Percentiles rank a stretch among this genome's conserved stretches.
Conservation (phyloP, 768 basidiomycete species). For the Naganishia onofrii region DNA sequence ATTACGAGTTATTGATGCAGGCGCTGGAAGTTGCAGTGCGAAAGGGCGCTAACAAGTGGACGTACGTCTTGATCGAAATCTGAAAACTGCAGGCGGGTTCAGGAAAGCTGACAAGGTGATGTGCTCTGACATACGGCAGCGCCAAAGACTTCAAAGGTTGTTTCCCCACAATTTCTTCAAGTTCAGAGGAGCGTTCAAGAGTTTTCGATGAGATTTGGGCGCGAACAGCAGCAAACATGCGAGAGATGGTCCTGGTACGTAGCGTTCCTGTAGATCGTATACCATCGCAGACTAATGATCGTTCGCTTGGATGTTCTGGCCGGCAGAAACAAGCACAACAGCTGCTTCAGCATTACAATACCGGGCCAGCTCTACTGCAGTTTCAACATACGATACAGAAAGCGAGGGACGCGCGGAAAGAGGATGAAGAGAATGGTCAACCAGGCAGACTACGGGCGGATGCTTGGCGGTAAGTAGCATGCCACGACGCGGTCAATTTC, state of each 20-base stretch:
- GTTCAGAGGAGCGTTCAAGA: constrained; percentile 26
- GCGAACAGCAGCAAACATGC: constrained; percentile 34
- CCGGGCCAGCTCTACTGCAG: constrained; percentile 36
- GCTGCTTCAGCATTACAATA: constrained; percentile 41
- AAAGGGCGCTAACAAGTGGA: constrained; percentile 48
- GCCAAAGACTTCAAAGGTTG: constrained; percentile 36
- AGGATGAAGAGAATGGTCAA: constrained; percentile 27
- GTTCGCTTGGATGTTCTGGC: neutral
- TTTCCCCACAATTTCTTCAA: constrained; percentile 36
- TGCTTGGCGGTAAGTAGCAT: constrained; percentile 46
- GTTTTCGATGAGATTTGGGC: constrained; percentile 38
- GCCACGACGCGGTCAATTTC: neutral
- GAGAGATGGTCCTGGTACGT: constrained; percentile 41
- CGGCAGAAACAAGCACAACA: constrained; percentile 35
- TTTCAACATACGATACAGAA: constrained; percentile 44
- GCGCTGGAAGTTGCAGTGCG: constrained; percentile 44
- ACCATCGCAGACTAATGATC: neutral
- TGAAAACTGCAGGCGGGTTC: neutral
- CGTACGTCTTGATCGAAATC: constrained; percentile 36
- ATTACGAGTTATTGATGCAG: constrained; percentile 40
- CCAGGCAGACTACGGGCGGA: constrained; percentile 31
- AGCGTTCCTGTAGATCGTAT: constrained; percentile 10
- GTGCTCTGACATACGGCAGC: constrained; percentile 21
- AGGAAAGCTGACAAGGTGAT: neutral
- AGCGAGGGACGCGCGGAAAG: constrained; percentile 32